Conservation (phyloP, 441 rosid species). For the Erysimum cheiri region DNA sequence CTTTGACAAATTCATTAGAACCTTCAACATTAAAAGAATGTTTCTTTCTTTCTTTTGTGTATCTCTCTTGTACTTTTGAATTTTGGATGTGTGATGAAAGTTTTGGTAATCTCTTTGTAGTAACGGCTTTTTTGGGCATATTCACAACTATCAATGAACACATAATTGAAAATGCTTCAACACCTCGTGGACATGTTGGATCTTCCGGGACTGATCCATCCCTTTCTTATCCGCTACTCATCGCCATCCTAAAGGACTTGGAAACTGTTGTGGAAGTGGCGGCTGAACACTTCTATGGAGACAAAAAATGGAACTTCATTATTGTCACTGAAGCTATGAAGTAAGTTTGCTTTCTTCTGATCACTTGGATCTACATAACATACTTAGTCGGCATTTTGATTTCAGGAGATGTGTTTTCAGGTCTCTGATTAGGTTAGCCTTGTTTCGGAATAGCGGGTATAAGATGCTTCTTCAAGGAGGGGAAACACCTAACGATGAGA, state of each 20-base stretch:
- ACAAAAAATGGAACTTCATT: slow-evolving; percentile 89
- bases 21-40: not conserved
- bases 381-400: not conserved
- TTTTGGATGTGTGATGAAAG: slow-evolving; percentile 34
- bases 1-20: not conserved
- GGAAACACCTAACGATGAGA: slow-evolving; percentile 69
- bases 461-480: slow-evolving; percentile 96
- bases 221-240: slow-evolving; percentile 77
- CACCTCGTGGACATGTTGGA: slow-evolving; percentile 45
- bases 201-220: slow-evolving; percentile 48
- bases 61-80: slow-evolving; percentile 6
- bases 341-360: slow-evolving; percentile 52
- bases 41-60: slow-evolving; percentile 1
- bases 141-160: slow-evolving; percentile 85
- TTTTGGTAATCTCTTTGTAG: slow-evolving; percentile 57
- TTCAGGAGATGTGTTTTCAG: slow-evolving; percentile 45
- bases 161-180: slow-evolving; percentile 73
- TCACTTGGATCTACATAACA: not conserved
- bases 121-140: slow-evolving; percentile 82
- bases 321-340: slow-evolving; percentile 82
- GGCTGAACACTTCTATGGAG: slow-evolving; percentile 82
- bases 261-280: slow-evolving; percentile 91
- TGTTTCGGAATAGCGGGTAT: slow-evolving; percentile 76
- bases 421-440: slow-evolving; percentile 71
- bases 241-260: slow-evolving; percentile 82